A percentile compares a stretch with the other conserved stretches of the same genome.
Evolutionary conservation across 208 protist genomes (phyloP).

Genomic region (Trypanosoma brucei): DNA sequence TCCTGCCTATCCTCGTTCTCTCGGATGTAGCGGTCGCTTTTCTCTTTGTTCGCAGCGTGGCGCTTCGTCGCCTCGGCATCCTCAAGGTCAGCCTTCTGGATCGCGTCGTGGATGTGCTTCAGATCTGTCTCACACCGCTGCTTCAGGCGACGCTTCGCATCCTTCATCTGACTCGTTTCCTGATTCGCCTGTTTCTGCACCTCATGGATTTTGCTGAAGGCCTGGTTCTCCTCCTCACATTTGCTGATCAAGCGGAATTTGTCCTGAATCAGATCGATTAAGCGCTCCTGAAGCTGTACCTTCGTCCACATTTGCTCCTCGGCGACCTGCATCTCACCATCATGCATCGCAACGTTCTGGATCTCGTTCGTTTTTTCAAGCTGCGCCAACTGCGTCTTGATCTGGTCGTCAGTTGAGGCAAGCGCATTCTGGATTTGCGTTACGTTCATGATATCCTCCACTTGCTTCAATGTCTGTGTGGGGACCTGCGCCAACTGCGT

Average conservation of each 20-base stretch:
- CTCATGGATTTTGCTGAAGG: constrained; percentile 75
- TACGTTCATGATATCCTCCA: constrained; percentile 81
- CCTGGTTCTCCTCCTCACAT: constrained; percentile 73
- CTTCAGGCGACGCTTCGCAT: constrained; percentile 53
- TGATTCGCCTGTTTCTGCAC: constrained; percentile 60
- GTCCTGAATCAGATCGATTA: constrained; percentile 72
- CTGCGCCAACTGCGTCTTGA: constrained; percentile 72
- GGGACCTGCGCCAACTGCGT: constrained; percentile 69
- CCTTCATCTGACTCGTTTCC: constrained; percentile 52
- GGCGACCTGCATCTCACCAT: constrained; percentile 80
- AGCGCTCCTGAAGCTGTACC: constrained; percentile 74
- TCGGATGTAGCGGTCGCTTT: constrained; percentile 36
- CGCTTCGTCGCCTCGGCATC: constrained; percentile 50
- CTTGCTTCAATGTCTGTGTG: constrained; percentile 55
- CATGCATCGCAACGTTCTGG: constrained; percentile 73
- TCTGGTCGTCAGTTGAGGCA: constrained; percentile 71
- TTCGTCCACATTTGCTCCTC: constrained; percentile 86
- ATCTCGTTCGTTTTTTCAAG: constrained; percentile 79
- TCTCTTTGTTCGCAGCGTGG: constrained; percentile 42
- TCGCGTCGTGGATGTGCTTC: constrained; percentile 56
- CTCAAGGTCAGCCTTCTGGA: constrained; percentile 53
- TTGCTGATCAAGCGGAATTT: constrained; percentile 74
- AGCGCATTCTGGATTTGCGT: constrained; percentile 72
- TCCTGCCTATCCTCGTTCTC: constrained; percentile 56
- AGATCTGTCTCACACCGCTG: constrained; percentile 54